phyloP scores from a whole-genome alignment of 805 yeast genomes.

The Teunomyces lycoperdinae region DNA sequence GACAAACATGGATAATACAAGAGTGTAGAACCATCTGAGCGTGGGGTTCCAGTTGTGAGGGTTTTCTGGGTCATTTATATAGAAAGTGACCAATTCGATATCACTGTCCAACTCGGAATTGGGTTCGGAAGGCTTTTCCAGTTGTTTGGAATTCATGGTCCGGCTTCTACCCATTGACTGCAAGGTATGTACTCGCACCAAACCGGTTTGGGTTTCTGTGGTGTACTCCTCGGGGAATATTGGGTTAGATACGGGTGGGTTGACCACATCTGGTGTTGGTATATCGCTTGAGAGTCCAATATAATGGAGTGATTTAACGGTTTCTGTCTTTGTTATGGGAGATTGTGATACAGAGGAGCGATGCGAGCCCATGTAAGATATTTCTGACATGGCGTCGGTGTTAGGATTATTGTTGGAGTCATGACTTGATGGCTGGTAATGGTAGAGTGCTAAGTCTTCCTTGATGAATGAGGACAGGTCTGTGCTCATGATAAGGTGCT shows the following conservation, averaged over 20 bases:
- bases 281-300: conserved; percentile 53
- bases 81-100: conserved; percentile 81
- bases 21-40: conserved; percentile 64
- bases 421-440: neutral
- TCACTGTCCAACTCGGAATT: conserved; percentile 26
- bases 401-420: neutral
- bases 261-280: conserved; percentile 51
- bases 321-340: conserved; percentile 58
- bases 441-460: neutral
- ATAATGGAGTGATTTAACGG: conserved; percentile 63
- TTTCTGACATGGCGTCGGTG: neutral
- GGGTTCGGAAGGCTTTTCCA: conserved; percentile 35
- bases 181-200: conserved; percentile 77
- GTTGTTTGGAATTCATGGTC: conserved; percentile 10
- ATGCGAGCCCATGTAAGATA: neutral
- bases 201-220: conserved; percentile 82
- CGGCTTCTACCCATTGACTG: conserved; percentile 59
- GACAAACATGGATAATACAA: conserved; percentile 66
- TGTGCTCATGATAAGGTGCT: neutral
- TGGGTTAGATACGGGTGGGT: conserved; percentile 52
- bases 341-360: neutral
- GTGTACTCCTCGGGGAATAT: conserved; percentile 93
- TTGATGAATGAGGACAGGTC: neutral
- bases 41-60: conserved; percentile 78
- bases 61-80: conserved; percentile 77